A percentile compares a stretch with the other conserved stretches of the same genome.
Conservation (phyloP, 1,139 yeast genomes). For the Hyphopichia khmerensis region DNA sequence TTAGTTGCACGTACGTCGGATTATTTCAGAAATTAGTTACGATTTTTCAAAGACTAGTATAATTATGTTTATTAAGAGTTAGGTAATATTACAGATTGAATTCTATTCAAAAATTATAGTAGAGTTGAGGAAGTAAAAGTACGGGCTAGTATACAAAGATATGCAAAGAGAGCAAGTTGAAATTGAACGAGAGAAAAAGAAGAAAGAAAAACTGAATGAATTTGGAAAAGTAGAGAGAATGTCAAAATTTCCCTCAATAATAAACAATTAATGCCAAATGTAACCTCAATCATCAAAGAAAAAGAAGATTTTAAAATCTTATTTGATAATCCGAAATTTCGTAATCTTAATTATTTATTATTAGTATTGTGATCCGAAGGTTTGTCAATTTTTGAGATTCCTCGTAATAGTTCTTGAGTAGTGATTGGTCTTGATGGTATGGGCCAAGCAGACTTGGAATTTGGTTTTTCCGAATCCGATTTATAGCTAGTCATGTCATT, state of each 20-base stretch:
- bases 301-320: no score
- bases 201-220: background rate
- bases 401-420: conserved; percentile 19
- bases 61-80: background rate
- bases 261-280: background rate
- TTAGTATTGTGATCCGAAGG: background rate
- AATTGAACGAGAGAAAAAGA: background rate
- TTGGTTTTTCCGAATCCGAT: background rate
- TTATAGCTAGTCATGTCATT: background rate
- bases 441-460: conserved; percentile 14
- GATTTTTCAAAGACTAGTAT: no score
- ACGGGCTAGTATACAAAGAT: background rate
- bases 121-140: background rate
- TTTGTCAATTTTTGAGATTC: conserved; percentile 17
- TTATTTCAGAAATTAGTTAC: no score
- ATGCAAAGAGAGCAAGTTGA: conserved; percentile 1
- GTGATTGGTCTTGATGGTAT: conserved; percentile 15
- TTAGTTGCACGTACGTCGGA: no score
- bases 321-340: no score
- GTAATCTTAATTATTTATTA: background rate
- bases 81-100: background rate
- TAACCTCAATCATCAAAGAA: background rate
- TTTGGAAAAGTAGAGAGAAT: no score
- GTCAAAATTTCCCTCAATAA: no score
- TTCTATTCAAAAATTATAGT: background rate